These are phyloP conservation scores for Gossypium schwendimanii DNA, from an alignment of 441 rosid genomes.

Conservation along the genomic window DNA sequence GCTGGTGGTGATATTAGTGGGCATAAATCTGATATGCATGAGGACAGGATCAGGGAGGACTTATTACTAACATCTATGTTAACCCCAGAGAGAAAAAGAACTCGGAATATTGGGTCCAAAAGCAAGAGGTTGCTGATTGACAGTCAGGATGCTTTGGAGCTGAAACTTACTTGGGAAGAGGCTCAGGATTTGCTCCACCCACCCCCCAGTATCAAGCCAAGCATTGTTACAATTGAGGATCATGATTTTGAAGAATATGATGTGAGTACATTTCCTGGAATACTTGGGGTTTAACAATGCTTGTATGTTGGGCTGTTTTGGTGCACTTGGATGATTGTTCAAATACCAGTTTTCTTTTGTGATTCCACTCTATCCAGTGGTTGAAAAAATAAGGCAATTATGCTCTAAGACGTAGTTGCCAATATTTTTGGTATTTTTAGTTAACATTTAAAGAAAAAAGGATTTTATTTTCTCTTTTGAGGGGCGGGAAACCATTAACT, in stretches of 20 bases:
- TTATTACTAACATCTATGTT: conserved; percentile 36
- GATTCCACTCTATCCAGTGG: not conserved
- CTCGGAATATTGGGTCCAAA: conserved; percentile 56
- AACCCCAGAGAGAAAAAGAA: conserved; percentile 48
- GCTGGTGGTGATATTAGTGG: conserved; percentile 43
- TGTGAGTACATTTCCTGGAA: conserved; percentile 28
- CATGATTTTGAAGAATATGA: conserved; percentile 67
- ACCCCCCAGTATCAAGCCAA: conserved; percentile 45
- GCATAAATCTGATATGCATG: conserved; percentile 49
- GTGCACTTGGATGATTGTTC: not conserved
- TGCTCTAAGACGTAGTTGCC: not conserved
- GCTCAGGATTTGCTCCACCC: conserved; percentile 67
- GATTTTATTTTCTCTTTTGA: not conserved
- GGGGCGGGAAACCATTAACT: not conserved
- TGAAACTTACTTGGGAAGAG: conserved; percentile 71
- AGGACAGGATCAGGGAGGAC: conserved; percentile 41
- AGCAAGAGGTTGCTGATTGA: conserved; percentile 61
- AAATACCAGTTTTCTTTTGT: not conserved
- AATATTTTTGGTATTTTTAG: not conserved
- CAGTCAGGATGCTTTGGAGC: conserved; percentile 55
- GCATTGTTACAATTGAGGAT: conserved; percentile 48
- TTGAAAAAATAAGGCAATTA: not conserved
- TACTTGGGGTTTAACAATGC: not conserved
- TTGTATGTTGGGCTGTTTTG: not conserved
- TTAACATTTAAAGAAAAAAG: not conserved